Conservation (phyloP, 1,284 basidiomycete genomes). For the Puccinia coronata region DNA sequence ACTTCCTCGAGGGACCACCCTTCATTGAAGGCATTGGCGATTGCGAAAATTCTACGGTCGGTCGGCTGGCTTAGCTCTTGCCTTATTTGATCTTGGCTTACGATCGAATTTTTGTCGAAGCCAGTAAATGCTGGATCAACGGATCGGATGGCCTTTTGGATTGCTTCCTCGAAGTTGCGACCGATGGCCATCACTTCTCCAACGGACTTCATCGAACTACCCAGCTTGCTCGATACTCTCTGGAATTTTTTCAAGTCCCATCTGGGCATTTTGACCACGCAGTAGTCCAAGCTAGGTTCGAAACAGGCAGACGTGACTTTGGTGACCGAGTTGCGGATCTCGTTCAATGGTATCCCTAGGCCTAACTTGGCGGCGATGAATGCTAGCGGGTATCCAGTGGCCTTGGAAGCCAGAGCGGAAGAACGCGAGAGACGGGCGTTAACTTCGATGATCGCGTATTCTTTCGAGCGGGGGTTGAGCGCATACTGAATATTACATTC, state of each 20-base stretch:
- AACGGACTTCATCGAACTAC: slow-evolving; percentile 97
- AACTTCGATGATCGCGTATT: slow-evolving; percentile 99
- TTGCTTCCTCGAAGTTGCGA: slow-evolving; percentile 94
- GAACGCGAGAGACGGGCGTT: slow-evolving; percentile 98
- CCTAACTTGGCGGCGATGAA: slow-evolving; percentile 98
- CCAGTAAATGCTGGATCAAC: slow-evolving; percentile 94
- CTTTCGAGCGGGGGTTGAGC: slow-evolving; percentile 87
- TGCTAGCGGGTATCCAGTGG: slow-evolving; percentile 95
- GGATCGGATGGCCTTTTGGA: slow-evolving; percentile 94
- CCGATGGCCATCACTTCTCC: slow-evolving; percentile 99
- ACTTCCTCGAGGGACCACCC: slow-evolving; percentile 94
- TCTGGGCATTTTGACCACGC: slow-evolving; percentile 96
- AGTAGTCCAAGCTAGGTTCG: slow-evolving; percentile 95
- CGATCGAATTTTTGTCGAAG: slow-evolving; percentile 73
- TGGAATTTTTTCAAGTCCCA: slow-evolving; percentile 99
- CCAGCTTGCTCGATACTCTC: slow-evolving; percentile 80
- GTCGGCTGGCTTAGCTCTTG: slow-evolving; percentile 84
- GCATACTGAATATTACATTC: slow-evolving; percentile 99
- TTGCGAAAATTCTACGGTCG: slow-evolving; percentile 88
- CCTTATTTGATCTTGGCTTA: slow-evolving; percentile 69
- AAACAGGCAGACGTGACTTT: slow-evolving; percentile 96
- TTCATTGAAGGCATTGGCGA: slow-evolving; percentile 80
- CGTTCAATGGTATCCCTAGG: slow-evolving; percentile 92
- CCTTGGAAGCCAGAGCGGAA: slow-evolving; percentile 95
- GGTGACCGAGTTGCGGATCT: slow-evolving; percentile 96